Evolutionary conservation across 805 yeast species (phyloP), one percentile per base, ranked within the genome.

Genomic region (Candida oleophila): DNA sequence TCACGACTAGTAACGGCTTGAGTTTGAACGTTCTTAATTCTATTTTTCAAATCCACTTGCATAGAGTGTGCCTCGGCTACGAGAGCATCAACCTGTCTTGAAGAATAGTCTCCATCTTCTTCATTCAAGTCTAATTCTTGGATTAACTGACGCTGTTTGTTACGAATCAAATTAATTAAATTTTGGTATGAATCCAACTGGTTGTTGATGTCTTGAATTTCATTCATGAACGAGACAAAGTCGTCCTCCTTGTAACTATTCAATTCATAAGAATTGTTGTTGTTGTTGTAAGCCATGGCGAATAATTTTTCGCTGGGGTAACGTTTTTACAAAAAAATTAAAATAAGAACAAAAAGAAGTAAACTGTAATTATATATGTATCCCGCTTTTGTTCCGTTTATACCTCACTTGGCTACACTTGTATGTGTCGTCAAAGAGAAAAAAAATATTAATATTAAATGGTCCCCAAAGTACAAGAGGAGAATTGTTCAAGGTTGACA

Each of bases 61-160:
- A 89, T 76, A 44, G 87, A 80, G 38, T 87, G 78, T 3, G 96
- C 88, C 63, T 90, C 95, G 42, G 86, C 73, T 43, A 84, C 83
- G 48, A 88, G 75, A 49, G 80, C 74, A 61, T 91, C 96, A 49
- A 94, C 77, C 66, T 88, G 89, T 53, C 79, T 77, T 66, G 89
- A 83, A 49, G 82, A 74, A 58, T 81, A 78, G 46, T 78, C 79
- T 60, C 85, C 49, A 47, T 64, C 65, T 62, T 73, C 60, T 46
- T 71, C 59, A 53, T 69, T 56, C 49, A 68, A 58, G 57, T 70
- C 74, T 48, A 71, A 57, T 45, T 71, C 77, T 49, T 71, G 76
- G 43, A 71, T 52, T 48, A 66, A 64, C 51, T 66, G 66, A 50
- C 69, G 57, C 53, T 72, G 77, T 51, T 72, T 72, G 55, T 64